Percentiles rank a stretch among this genome's conserved stretches.
Conservation (phyloP, 345 rosid genomes). For the Brassica rapa region DNA sequence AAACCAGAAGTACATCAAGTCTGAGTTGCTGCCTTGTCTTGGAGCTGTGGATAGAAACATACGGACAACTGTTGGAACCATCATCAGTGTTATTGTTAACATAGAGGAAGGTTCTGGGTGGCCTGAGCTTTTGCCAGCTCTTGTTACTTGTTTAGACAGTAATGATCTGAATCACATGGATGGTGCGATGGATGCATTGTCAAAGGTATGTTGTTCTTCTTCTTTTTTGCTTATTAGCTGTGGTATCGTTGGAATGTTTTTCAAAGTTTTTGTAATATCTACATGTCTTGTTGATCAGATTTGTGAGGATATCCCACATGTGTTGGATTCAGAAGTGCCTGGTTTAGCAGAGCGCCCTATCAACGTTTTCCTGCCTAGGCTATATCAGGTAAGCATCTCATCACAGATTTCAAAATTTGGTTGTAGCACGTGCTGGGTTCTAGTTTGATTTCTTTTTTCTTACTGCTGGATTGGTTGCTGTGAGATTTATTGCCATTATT, state of each 20-base stretch:
- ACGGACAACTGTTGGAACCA: conserved; percentile 88
- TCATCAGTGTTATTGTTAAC: conserved; percentile 76
- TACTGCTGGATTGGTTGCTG: conserved; percentile 4
- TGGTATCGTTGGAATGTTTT: neutral
- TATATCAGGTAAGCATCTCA: conserved; percentile 61
- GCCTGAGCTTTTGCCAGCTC: conserved; percentile 87
- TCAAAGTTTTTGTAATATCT: neutral
- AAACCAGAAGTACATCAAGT: conserved; percentile 65
- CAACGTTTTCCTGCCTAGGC: conserved; percentile 72
- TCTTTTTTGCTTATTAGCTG: conserved; percentile 1
- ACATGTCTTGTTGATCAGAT: conserved; percentile 48
- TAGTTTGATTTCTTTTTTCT: conserved; percentile 21
- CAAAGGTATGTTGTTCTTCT: conserved; percentile 59
- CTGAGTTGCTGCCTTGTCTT: conserved; percentile 79
- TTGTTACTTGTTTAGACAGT: conserved; percentile 79
- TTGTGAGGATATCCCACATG: conserved; percentile 94
- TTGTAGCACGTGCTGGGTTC: no score
- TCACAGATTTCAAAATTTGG: neutral
- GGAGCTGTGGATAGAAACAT: conserved; percentile 85
- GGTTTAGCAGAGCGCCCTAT: conserved; percentile 88
- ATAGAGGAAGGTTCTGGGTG: conserved; percentile 68
- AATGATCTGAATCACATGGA: conserved; percentile 88
- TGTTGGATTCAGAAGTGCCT: conserved; percentile 84
- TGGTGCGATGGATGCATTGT: conserved; percentile 97
- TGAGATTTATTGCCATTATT: conserved; percentile 6